Evolutionary conservation across 2,329 filamentous ascomycete species (phyloP), one percentile per base, ranked within the genome.

Genomic region (Aspergillus transmontanensis): DNA sequence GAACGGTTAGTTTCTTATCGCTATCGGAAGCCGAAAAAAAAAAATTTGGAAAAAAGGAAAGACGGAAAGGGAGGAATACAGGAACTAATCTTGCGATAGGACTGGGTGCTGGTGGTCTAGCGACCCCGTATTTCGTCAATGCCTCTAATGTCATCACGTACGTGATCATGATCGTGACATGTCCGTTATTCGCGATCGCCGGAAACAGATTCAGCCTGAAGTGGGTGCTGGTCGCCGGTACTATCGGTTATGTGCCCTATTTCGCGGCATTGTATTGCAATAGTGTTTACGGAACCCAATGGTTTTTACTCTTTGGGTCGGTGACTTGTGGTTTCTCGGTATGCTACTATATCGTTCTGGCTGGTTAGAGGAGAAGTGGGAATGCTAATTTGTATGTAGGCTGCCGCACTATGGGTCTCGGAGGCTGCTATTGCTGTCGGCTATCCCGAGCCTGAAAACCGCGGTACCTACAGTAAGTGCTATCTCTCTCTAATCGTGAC

Each of bases 111-210:
- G 51, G 51, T 36, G 51, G 51, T 54, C 51, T 54, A 2, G 51
- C 51, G 6, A 54, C 51, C 19, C 51, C 51, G 32, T 54, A 54
- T 36, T 72, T 81, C 3, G 78, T 80, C 61, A 81, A 81, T 60
- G 78, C 74, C 34, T 73, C 79, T 1, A 82, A 81, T 65, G 75
- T 78, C 1, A 65, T 82, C n/a, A 81, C 78, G 0, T 82, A 79
- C 41, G 80, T 77, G 61, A 80, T 84, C 66, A 84, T 85, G 80
- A 77, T 80, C 7, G 79, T 82, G 26, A 76, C 76, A 2, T 81
- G 79, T 61, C 77, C 78, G 1, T 60, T 81, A 19, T 81, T 80
- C 39, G 75, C 75, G 19, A 71, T 80, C 36, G 68, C 78, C 2
- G 74, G 75, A 56, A 80, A 80, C 67, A 72, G 72, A 48, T 78